Conservation (phyloP, 163 green algal genomes). For the Prototheca wickerhamii region DNA sequence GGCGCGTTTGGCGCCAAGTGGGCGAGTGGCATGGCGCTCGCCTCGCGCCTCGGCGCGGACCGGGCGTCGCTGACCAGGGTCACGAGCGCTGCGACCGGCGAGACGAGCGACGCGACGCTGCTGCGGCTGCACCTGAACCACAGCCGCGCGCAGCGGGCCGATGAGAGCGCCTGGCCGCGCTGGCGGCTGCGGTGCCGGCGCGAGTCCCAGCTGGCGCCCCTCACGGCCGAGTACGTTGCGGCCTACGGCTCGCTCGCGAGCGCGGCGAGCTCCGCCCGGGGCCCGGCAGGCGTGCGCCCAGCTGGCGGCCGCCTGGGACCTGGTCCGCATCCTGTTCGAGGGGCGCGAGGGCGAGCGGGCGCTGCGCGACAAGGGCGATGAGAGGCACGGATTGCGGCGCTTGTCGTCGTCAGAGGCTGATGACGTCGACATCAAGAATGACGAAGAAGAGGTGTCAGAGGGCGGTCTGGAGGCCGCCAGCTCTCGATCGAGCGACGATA, state of each 20-base stretch:
- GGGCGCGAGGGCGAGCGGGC: slow-evolving; percentile 27
- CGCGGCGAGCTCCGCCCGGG: neutral
- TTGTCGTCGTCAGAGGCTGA: too few species aligned
- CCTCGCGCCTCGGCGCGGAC: neutral
- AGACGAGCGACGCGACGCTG: neutral
- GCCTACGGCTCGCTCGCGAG: neutral
- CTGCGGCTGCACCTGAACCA: slow-evolving; percentile 17
- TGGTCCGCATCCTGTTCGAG: slow-evolving; percentile 52
- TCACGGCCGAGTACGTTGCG: slow-evolving; percentile 16
- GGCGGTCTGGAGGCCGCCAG: too few species aligned
- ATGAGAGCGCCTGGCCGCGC: slow-evolving; percentile 1
- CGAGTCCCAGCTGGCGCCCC: slow-evolving; percentile 2
- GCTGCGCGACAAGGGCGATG: neutral
- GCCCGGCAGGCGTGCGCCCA: neutral
- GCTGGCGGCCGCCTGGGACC: slow-evolving; percentile 47
- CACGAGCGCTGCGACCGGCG: neutral
- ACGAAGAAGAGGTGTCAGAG: too few species aligned
- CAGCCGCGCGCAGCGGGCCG: slow-evolving; percentile 11
- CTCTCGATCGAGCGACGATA: too few species aligned
- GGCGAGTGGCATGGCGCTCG: neutral
- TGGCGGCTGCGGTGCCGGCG: slow-evolving; percentile 20
- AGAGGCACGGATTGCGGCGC: too few species aligned
- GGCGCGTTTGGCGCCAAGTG: neutral
- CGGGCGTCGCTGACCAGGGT: neutral
- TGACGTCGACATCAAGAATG: too few species aligned